A percentile compares a stretch with the other conserved stretches of the same genome.
phyloP scores from a whole-genome alignment of 305 asterid genomes.

The Rubia tinctorum region DNA sequence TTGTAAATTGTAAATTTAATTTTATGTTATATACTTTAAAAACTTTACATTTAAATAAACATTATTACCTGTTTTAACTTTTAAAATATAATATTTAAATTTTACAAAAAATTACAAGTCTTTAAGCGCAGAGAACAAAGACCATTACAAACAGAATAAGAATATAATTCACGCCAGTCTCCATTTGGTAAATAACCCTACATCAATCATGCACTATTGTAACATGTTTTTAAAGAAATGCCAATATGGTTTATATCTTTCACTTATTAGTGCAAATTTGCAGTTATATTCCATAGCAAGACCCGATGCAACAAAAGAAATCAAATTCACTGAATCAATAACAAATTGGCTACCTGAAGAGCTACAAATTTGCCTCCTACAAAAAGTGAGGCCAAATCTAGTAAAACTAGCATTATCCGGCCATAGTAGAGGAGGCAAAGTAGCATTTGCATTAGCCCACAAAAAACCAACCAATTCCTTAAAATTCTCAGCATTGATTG shows the following conservation, averaged over 20 bases:
- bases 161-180: too few species aligned
- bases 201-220: too few species aligned
- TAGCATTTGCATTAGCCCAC: conserved; percentile 64
- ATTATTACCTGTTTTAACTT: too few species aligned
- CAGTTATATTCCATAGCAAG: conserved; percentile 70
- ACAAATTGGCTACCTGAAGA: conserved; percentile 61
- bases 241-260: neutral
- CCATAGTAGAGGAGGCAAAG: conserved; percentile 92
- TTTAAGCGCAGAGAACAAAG: too few species aligned
- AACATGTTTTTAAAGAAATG: neutral
- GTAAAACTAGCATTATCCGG: conserved; percentile 63
- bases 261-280: neutral
- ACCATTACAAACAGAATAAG: neutral
- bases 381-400: conserved; percentile 49
- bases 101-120: too few species aligned
- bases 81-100: too few species aligned
- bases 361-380: conserved; percentile 48
- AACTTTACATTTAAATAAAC: too few species aligned
- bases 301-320: conserved; percentile 62
- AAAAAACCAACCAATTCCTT: conserved; percentile 25
- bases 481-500: conserved; percentile 68
- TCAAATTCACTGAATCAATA: conserved; percentile 49
- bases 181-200: too few species aligned
- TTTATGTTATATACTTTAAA: too few species aligned
- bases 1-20: too few species aligned